Evolutionary conservation across 2,329 filamentous ascomycete genomes (phyloP).

Genomic region (Trichoderma sp.): DNA sequence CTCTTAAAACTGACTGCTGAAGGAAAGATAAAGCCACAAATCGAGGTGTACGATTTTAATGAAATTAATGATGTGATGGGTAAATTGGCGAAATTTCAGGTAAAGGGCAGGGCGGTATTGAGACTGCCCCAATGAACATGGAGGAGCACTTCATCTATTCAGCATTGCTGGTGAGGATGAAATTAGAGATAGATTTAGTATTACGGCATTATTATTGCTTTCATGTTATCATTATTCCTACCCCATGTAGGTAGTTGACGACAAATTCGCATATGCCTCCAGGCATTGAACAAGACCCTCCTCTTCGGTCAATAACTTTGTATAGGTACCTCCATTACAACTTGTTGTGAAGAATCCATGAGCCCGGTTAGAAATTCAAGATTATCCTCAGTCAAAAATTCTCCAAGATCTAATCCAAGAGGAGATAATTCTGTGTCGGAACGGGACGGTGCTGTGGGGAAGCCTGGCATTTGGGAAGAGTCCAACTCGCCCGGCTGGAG

Average conservation of each 20-base stretch:
- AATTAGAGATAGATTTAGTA: background rate
- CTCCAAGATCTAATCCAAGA: constrained; percentile 1
- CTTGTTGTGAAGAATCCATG: background rate
- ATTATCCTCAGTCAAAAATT: constrained; percentile 9
- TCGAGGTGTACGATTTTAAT: background rate
- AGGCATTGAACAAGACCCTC: background rate
- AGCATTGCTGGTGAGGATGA: background rate
- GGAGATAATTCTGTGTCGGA: constrained; percentile 1
- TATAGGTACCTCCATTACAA: constrained; percentile 1
- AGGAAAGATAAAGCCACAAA: constrained; percentile 29
- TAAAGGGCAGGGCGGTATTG: background rate
- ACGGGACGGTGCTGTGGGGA: background rate
- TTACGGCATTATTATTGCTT: background rate
- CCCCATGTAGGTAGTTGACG: background rate
- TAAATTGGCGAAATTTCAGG: background rate
- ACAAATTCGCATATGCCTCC: background rate
- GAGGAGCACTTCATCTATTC: background rate
- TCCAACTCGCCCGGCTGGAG: background rate
- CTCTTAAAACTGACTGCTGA: constrained; percentile 1
- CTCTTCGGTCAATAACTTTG: background rate
- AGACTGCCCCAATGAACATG: background rate
- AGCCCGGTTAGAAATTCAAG: constrained; percentile 1
- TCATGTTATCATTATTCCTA: background rate
- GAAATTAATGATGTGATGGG: background rate
- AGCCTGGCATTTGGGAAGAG: background rate